phyloP scores from a whole-genome alignment of 306 rosid species.

The Lathyrus oleraceus region DNA sequence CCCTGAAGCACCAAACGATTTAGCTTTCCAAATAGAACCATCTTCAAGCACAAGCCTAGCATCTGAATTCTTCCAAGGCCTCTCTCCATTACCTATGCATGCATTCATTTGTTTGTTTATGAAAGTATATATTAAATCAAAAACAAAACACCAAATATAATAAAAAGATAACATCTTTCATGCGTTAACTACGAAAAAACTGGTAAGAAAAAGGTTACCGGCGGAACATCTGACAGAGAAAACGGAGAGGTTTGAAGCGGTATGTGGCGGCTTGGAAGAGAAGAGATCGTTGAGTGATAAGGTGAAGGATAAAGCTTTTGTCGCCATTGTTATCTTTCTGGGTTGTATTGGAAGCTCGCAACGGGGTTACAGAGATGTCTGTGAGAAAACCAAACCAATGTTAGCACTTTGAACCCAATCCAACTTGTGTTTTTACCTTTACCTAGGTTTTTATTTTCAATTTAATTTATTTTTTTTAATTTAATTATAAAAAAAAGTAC shows the following conservation, averaged over 20 bases:
- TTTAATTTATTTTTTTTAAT: background rate
- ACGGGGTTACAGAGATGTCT: slow-evolving; percentile 10
- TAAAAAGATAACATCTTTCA: background rate
- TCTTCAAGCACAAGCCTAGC: slow-evolving; percentile 90
- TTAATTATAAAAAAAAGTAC: background rate
- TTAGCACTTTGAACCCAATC: background rate
- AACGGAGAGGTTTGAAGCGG: slow-evolving; percentile 29
- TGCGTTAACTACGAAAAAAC: background rate
- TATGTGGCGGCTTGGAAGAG: slow-evolving; percentile 14
- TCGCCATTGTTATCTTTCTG: slow-evolving; percentile 36
- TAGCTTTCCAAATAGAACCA: slow-evolving; percentile 97
- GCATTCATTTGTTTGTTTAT: too few relatives aligned
- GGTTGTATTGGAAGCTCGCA: background rate
- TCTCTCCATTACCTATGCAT: slow-evolving; percentile 55
- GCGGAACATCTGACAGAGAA: slow-evolving; percentile 52
- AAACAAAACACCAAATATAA: background rate
- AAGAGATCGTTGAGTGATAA: slow-evolving; percentile 31
- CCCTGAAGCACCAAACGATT: slow-evolving; percentile 91
- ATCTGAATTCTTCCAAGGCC: slow-evolving; percentile 92
- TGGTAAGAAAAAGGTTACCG: slow-evolving; percentile 20
- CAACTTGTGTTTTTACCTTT: background rate
- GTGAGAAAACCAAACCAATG: background rate
- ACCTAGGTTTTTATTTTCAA: slow-evolving; percentile 35
- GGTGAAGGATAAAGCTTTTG: slow-evolving; percentile 44
- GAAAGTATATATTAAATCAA: too few relatives aligned